Evolutionary conservation across 768 basidiomycete genomes (phyloP), one percentile per base, ranked within the genome.

Genomic region (Tylopilus felleus): DNA sequence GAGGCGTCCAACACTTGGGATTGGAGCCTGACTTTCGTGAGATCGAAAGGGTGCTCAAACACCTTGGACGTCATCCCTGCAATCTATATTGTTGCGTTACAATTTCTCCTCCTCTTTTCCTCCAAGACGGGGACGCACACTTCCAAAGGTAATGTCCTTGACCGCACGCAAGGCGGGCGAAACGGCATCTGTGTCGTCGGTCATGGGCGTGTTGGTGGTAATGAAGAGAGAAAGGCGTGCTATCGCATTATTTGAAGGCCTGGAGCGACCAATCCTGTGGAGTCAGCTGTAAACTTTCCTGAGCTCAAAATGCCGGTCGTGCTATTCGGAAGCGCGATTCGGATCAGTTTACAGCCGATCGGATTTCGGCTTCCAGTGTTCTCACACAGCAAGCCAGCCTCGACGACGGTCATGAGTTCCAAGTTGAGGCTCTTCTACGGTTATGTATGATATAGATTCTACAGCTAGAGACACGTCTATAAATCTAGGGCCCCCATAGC

Each of bases 41-140:
- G 81, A 71, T 98, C 95, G 64, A 96, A 93, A 1, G 96, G 96
- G 67, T 97, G 93, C 73, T 96, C 94, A 58, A 97, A 86, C 16
- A 93, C 75, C 68, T 86, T 84, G 43, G 93, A 86, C 9, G 81
- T 76, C 77, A 96, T 93, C 23, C 95, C 95, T 51, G 94, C 91
- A 51, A 84, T 72, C 91, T 93, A 45, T 22, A 23, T 38, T n/a
- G 5, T 21, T 38, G 23, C 29, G 43, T 56, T 31, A 46, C 4
- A 29, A 52, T 38, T 2, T 29, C 29, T 29, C 29, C n/a, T n/a
- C n/a, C n/a, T n/a, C n/a, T n/a, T 12, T 2, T 12, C 29, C 6
- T 29, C 29, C 10, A 9, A 29, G 25, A 36, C 13, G 45, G 33
- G 41, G 27, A 74, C 82, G 57, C 55, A 84, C 83, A 57, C 83